phyloP scores from a whole-genome alignment of 306 rosid genomes.

The Trifolium fragiferum region DNA sequence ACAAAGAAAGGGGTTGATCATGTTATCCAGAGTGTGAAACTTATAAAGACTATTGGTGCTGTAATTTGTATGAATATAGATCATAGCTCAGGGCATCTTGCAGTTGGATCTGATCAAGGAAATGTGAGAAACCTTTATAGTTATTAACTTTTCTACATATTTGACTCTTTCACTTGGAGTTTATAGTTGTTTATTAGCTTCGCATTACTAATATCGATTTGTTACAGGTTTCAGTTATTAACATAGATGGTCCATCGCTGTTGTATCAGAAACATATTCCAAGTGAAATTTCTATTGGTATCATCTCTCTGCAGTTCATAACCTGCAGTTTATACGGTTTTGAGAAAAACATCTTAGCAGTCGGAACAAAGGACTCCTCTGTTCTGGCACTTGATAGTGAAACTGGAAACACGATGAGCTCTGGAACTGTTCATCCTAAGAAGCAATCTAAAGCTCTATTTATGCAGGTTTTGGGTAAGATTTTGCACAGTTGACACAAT shows the following conservation, averaged over 20 bases:
- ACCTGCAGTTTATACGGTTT: slow-evolving; percentile 74
- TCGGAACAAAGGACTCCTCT: slow-evolving; percentile 85
- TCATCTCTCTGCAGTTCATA: slow-evolving; percentile 72
- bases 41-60: slow-evolving; percentile 68
- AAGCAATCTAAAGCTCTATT: slow-evolving; percentile 79
- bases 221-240: slow-evolving; percentile 74
- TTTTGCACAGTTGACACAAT: slow-evolving; percentile 35
- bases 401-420: slow-evolving; percentile 63
- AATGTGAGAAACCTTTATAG: too few relatives aligned
- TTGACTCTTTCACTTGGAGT: too few relatives aligned
- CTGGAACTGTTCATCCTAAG: slow-evolving; percentile 75
- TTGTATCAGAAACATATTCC: slow-evolving; percentile 70
- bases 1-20: slow-evolving; percentile 79
- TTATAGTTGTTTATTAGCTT: too few relatives aligned
- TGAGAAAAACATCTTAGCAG: slow-evolving; percentile 65
- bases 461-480: slow-evolving; percentile 79
- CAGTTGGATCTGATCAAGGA: slow-evolving; percentile 93
- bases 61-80: slow-evolving; percentile 61
- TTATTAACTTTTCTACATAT: too few relatives aligned
- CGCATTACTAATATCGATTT: too few relatives aligned
- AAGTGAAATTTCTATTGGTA: slow-evolving; percentile 73
- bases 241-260: slow-evolving; percentile 65
- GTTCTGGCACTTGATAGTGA: slow-evolving; percentile 72
- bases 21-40: slow-evolving; percentile 67
- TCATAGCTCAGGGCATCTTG: slow-evolving; percentile 65